Evolutionary conservation across 2,329 filamentous ascomycete genomes (phyloP).

Genomic region (Trichoderma semiorbis): DNA sequence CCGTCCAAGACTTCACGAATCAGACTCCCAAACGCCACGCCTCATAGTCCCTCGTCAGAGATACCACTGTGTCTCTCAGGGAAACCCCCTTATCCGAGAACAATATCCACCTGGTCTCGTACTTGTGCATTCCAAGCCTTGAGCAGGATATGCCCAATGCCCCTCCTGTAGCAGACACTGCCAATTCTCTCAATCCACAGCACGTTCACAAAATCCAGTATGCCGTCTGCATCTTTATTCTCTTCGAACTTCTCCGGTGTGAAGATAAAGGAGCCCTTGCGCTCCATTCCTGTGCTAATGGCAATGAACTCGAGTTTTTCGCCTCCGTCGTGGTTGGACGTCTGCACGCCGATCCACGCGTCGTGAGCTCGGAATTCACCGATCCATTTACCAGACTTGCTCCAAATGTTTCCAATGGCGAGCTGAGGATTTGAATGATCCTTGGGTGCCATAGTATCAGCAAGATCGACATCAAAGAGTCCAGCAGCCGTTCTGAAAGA

Average conservation of each 20-base stretch:
- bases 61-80: constrained; percentile 55
- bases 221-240: constrained; percentile 40
- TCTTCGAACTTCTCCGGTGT: constrained; percentile 39
- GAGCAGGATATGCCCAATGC: constrained; percentile 41
- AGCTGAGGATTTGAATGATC: constrained; percentile 38
- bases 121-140: constrained; percentile 40
- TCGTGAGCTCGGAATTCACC: constrained; percentile 44
- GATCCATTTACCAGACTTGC: constrained; percentile 36
- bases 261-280: constrained; percentile 40
- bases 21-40: neutral
- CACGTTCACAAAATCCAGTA: constrained; percentile 45
- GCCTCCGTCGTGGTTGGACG: constrained; percentile 45
- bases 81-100: constrained; percentile 52
- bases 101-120: constrained; percentile 39
- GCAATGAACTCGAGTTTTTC: constrained; percentile 44
- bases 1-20: neutral
- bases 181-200: constrained; percentile 46
- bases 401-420: constrained; percentile 42
- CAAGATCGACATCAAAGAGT: constrained; percentile 41
- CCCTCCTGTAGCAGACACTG: constrained; percentile 40
- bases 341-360: constrained; percentile 43
- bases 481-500: constrained; percentile 39
- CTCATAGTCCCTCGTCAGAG: neutral
- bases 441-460: constrained; percentile 35
- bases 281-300: constrained; percentile 40